phyloP scores from a whole-genome alignment of 805 yeast genomes.

The Ogataea nitratoaversa region DNA sequence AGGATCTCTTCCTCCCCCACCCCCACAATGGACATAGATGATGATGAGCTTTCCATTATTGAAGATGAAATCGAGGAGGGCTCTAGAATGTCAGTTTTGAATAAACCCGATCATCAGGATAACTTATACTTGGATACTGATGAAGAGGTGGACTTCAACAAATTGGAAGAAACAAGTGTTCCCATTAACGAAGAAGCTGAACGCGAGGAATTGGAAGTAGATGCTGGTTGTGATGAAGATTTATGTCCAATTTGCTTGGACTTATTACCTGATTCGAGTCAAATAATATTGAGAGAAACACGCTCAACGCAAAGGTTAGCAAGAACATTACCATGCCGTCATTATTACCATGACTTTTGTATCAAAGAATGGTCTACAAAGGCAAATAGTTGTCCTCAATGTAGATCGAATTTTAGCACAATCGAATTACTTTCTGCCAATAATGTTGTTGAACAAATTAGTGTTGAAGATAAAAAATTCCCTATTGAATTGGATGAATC shows the following conservation, averaged over 20 bases:
- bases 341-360: conserved; percentile 33
- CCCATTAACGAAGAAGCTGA: background rate
- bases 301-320: conserved; percentile 24
- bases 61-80: background rate
- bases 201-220: background rate
- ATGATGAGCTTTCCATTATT: background rate
- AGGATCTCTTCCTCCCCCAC: background rate
- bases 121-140: background rate
- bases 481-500: conserved; percentile 22
- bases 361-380: conserved; percentile 32
- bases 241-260: conserved; percentile 33
- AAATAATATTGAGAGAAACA: conserved; percentile 15
- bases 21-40: background rate
- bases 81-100: too few species aligned
- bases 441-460: conserved; percentile 13
- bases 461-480: conserved; percentile 21
- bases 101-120: background rate
- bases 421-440: conserved; percentile 19
- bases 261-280: conserved; percentile 15
- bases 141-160: background rate
- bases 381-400: conserved; percentile 35
- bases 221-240: conserved; percentile 6
- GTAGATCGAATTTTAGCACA: conserved; percentile 23
- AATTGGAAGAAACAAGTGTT: background rate
- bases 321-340: conserved; percentile 30